These are phyloP conservation scores for Arthrobotrys sinensis DNA, from an alignment of 2,329 filamentous ascomycete genomes.

Conservation along the genomic window DNA sequence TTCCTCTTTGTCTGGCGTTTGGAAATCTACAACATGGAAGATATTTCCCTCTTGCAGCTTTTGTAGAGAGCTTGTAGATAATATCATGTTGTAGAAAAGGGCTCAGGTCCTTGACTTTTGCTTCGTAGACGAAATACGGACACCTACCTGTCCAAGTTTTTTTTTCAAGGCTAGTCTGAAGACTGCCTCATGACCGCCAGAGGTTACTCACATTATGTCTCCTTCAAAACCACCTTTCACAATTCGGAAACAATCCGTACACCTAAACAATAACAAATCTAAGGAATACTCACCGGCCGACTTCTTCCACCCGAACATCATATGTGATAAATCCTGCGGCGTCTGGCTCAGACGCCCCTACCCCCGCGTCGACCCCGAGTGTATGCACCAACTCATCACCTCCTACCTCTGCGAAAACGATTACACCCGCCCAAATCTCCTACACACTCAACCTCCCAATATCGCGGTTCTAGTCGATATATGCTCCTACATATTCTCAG, in stretches of 20 bases:
- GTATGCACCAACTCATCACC: not conserved
- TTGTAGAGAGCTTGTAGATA: not conserved
- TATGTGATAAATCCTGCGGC: not conserved
- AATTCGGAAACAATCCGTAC: not conserved
- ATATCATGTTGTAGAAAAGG: not conserved
- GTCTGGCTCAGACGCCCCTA: not conserved
- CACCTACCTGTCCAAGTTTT: not conserved
- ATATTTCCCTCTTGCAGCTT: conserved; percentile 2
- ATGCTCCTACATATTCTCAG: conserved; percentile 32
- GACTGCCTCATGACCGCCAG: too few species aligned
- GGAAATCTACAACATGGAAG: not conserved
- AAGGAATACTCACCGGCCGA: conserved; percentile 3
- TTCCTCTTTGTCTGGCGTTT: not conserved
- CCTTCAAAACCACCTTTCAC: not conserved
- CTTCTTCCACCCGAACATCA: conserved; percentile 20
- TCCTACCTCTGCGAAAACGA: conserved; percentile 25
- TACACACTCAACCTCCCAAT: conserved; percentile 17
- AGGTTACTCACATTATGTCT: not conserved
- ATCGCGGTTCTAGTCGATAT: conserved; percentile 28
- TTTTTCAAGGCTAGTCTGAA: too few species aligned
- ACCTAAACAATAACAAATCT: not conserved
- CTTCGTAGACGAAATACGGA: not conserved
- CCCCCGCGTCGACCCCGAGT: not conserved
- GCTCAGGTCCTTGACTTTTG: not conserved
- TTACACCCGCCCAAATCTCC: conserved; percentile 5